Conservation (phyloP, 2,329 filamentous ascomycete genomes). For the Sarocladiaceae sp. region DNA sequence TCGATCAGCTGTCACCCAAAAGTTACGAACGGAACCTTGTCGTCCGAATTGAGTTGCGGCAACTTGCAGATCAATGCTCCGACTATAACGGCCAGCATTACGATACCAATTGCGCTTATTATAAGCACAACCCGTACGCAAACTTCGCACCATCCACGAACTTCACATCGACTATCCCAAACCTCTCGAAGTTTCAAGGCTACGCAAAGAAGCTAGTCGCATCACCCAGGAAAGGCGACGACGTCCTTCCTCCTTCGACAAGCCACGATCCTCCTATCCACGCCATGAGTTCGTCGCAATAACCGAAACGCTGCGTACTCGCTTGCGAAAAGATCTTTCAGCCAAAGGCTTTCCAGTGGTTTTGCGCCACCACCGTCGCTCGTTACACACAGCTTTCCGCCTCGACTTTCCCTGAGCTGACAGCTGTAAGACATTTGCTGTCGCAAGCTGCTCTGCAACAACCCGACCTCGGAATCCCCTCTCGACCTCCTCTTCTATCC, state of each 20-base stretch:
- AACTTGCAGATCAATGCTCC: neutral
- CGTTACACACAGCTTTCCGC: conserved; percentile 1
- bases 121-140: neutral
- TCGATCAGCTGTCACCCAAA: too few relatives aligned
- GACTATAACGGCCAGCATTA: neutral
- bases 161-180: too few relatives aligned
- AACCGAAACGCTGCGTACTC: conserved; percentile 1
- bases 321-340: neutral
- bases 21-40: neutral
- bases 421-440: neutral
- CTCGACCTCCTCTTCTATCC: neutral
- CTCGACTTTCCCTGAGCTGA: neutral
- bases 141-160: neutral
- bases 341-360: neutral
- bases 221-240: too few relatives aligned
- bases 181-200: neutral
- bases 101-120: neutral
- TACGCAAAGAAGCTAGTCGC: neutral
- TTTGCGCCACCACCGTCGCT: conserved; percentile 1
- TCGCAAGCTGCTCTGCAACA: neutral
- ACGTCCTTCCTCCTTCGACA: neutral
- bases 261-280: neutral
- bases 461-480: too few relatives aligned
- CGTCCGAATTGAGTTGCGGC: conserved; percentile 1
- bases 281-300: conserved; percentile 8